Evolutionary conservation across 2,329 filamentous ascomycete species (phyloP), one percentile per base, ranked within the genome.

Genomic region (Teratosphaeriaceae sp.): DNA sequence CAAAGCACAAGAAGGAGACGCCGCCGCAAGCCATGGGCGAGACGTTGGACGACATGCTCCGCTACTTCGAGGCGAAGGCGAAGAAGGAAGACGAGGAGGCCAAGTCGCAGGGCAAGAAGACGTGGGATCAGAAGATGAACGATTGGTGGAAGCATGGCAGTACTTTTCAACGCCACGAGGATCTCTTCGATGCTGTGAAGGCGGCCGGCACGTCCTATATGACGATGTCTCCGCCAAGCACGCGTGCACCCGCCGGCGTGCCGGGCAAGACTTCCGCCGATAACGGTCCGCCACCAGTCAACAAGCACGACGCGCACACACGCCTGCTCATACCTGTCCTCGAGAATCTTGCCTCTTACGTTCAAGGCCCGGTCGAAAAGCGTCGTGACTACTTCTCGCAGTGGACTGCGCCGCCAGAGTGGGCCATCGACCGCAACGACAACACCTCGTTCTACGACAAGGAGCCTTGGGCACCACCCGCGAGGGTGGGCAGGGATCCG

Each of bases 331-430:
- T 70, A 5, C 62, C 65, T 2, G 48, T 71, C 9, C 63, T 66
- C 38, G 68, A 71, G 48, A 69, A 62, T 23, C 57, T 72, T 1
- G 57, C 58, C 6, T 60, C 62, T 21, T 72, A 73, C 45, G 56
- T 60, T 11, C 53, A 63, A 26, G 67, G 58, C 43, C 50, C 59
- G 22, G n/a, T 50, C 27, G 45, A 61, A 18, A 50, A 55, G 45
- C 55, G 61, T 15, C 55, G 52, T 19, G 62, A 63, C 34, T 67
- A 69, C 53, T 72, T 66, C 50, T 65, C 56, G 18, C 59, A 57
- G 2, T 72, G 66, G 61, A 60, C 54, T 30, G 46, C 58, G 12
- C 56, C 65, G 13, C 60, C 64, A 1, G 59, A 61, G n/a, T 66
- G 62, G 53, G 52, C 58, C 42, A 60, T 69, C 38, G 68, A 71